Evolutionary conservation across 768 basidiomycete species (phyloP).

Genomic region (Arthromyces matolae): DNA sequence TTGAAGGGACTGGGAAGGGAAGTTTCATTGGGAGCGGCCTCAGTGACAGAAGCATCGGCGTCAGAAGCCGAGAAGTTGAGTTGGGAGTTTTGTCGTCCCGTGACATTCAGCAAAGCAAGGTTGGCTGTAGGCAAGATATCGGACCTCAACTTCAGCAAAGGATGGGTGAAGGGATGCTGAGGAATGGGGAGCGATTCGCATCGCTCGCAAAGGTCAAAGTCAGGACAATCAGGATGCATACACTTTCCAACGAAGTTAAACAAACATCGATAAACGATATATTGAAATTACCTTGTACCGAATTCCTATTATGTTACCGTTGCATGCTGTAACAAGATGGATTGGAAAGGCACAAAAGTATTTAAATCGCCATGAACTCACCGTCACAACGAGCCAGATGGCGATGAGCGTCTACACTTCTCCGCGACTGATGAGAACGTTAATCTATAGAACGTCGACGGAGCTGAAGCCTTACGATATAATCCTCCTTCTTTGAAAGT

Average conservation of each 20-base stretch:
- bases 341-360: neutral
- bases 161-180: conserved; percentile 68
- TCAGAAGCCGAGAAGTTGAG: neutral
- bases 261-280: neutral
- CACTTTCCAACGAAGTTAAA: conserved; percentile 44
- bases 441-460: neutral
- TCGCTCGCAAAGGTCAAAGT: conserved; percentile 75
- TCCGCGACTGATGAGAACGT: conserved; percentile 22
- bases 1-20: too few relatives aligned
- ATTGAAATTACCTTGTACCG: conserved; percentile 63
- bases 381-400: conserved; percentile 66
- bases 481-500: conserved; percentile 48
- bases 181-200: conserved; percentile 82
- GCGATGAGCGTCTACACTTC: conserved; percentile 10
- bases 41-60: neutral
- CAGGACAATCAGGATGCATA: conserved; percentile 71
- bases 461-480: conserved; percentile 44
- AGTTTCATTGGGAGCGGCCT: neutral
- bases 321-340: conserved; percentile 36
- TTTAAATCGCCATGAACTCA: conserved; percentile 19
- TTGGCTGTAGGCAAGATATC: too few relatives aligned
- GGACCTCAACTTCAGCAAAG: conserved; percentile 69
- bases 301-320: conserved; percentile 48
- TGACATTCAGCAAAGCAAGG: neutral
- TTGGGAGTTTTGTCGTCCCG: neutral